Conservation (phyloP, 768 basidiomycete genomes). For the Boletus pseudo-olivaceus region DNA sequence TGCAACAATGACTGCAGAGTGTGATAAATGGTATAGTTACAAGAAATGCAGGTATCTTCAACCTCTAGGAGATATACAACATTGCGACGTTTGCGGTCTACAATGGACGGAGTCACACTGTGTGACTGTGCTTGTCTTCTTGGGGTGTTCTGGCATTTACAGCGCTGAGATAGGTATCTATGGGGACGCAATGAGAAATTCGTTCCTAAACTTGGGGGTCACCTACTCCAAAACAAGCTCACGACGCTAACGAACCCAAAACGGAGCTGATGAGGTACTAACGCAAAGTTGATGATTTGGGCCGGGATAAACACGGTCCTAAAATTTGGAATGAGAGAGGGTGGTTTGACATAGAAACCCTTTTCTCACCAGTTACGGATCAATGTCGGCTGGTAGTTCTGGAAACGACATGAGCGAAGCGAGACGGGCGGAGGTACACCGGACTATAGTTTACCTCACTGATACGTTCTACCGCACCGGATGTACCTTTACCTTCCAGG, state of each 20-base stretch:
- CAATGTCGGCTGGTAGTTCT: conserved; percentile 73
- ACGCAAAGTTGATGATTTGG: conserved; percentile 73
- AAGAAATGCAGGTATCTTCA: conserved; percentile 6
- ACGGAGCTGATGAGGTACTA: conserved; percentile 75
- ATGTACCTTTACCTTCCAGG: conserved; percentile 67
- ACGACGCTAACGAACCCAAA: conserved; percentile 73
- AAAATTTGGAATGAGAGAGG: not conserved
- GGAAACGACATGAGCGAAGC: conserved; percentile 10
- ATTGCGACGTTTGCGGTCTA: not conserved
- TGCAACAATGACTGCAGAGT: not conserved
- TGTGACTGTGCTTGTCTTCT: not conserved
- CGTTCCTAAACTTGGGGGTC: not conserved
- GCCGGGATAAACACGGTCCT: conserved; percentile 76
- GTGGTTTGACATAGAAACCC: not conserved
- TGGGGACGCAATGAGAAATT: not conserved
- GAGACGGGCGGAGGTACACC: not conserved
- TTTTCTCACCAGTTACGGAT: conserved; percentile 65
- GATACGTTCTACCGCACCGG: conserved; percentile 49
- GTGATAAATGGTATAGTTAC: conserved; percentile 5
- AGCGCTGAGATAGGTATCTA: conserved; percentile 63
- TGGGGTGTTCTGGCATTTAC: conserved; percentile 39
- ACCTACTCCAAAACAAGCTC: conserved; percentile 80
- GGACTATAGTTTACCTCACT: conserved; percentile 25
- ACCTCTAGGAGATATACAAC: conserved; percentile 12
- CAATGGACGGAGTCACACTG: not conserved